A percentile compares a stretch with the other conserved stretches of the same genome.
Evolutionary conservation across 108 stramenopile genomes (phyloP).

Genomic region (Pseudonitzschia multiseries): DNA sequence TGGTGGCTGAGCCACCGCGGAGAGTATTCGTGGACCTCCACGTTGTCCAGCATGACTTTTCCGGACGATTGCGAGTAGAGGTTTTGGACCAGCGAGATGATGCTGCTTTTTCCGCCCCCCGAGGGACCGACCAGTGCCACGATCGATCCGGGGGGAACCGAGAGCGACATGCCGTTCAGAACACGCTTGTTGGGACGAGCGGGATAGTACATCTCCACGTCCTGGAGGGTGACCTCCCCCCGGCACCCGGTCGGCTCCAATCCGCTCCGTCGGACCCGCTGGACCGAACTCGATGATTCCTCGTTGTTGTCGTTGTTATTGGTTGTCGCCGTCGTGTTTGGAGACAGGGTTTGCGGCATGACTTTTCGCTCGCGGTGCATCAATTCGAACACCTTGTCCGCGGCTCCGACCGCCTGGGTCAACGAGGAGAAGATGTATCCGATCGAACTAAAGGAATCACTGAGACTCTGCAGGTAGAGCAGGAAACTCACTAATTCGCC

Average conservation of each 20-base stretch:
- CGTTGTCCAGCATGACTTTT: constrained; percentile 51
- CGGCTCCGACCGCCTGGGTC: constrained; percentile 70
- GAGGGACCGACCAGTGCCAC: constrained; percentile 79
- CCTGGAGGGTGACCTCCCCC: constrained; percentile 46
- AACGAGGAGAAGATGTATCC: constrained; percentile 61
- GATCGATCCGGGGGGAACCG: constrained; percentile 51
- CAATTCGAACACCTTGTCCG: constrained; percentile 79
- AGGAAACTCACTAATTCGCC: constrained; percentile 72
- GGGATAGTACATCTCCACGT: constrained; percentile 63
- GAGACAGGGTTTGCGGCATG: constrained; percentile 1
- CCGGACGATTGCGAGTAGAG: constrained; percentile 73
- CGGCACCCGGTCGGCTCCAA: constrained; percentile 38
- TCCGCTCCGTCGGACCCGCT: constrained; percentile 40
- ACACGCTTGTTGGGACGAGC: constrained; percentile 57
- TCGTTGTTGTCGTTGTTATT: not conserved
- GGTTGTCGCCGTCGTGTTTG: not conserved
- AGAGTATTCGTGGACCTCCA: constrained; percentile 45
- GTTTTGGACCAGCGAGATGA: constrained; percentile 69
- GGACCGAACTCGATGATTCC: not conserved
- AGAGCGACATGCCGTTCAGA: constrained; percentile 50
- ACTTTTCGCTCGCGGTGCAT: constrained; percentile 57
- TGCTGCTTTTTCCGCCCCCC: constrained; percentile 79
- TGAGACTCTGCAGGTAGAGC: constrained; percentile 55
- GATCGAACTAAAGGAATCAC: constrained; percentile 56
- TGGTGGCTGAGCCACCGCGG: constrained; percentile 47